These are phyloP conservation scores for Clonostachys rhizophaga DNA, from an alignment of 2,329 filamentous ascomycete species.

Conservation along the genomic window DNA sequence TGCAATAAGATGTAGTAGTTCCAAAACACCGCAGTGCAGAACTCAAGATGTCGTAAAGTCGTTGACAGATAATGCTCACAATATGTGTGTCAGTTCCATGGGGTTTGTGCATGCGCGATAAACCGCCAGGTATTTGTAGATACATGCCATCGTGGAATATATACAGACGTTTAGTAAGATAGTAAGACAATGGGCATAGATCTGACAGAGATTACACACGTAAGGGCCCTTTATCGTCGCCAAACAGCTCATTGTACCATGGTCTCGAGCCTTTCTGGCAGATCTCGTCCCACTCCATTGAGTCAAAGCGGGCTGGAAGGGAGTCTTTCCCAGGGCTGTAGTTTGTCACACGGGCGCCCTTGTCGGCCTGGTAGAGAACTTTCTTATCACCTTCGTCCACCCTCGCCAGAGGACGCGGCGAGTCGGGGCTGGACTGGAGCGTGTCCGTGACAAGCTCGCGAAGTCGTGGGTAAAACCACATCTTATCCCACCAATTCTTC, in stretches of 20 bases:
- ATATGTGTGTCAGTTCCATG: too few relatives aligned
- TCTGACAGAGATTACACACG: conserved; percentile 3
- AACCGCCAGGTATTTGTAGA: too few relatives aligned
- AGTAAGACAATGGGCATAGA: too few relatives aligned
- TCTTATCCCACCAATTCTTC: conserved; percentile 25
- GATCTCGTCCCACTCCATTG: conserved; percentile 20
- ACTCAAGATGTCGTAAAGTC: too few relatives aligned
- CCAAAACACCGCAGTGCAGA: too few relatives aligned
- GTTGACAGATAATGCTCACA: too few relatives aligned
- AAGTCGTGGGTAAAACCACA: conserved; percentile 26
- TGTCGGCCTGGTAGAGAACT: conserved; percentile 15
- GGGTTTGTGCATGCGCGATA: too few relatives aligned
- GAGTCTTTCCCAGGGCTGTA: conserved; percentile 1
- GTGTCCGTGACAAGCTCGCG: conserved; percentile 19
- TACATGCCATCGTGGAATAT: too few relatives aligned
- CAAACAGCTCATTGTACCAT: conserved; percentile 26
- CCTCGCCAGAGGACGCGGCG: conserved; percentile 1
- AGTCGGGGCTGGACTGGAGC: conserved; percentile 8
- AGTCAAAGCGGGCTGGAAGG: background rate
- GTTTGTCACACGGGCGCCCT: conserved; percentile 5
- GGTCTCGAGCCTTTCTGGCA: conserved; percentile 19
- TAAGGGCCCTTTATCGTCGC: conserved; percentile 21
- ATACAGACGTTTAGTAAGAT: too few relatives aligned
- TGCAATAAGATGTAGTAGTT: too few relatives aligned
- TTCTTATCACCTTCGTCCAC: background rate